Evolutionary conservation across 768 basidiomycete species (phyloP), one percentile per base, ranked within the genome.

Genomic region (Boletus rubropictus): DNA sequence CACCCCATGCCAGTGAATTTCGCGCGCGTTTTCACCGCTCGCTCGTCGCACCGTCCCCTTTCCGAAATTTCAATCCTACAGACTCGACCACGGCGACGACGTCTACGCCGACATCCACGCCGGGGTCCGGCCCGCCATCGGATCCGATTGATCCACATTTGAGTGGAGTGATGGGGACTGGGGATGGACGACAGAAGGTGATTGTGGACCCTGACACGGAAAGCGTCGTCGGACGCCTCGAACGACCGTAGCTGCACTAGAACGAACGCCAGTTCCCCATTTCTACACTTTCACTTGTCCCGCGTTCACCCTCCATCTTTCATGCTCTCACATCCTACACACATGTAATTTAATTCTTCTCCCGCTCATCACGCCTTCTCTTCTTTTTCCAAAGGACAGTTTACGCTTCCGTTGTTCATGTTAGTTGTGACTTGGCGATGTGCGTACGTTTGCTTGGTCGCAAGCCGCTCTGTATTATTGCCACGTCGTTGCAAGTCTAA

Each of bases 1-100:
- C 59, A 7, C 56, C 67, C 5, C 52, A 67, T 15, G 57, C 72
- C 25, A 77, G 70, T 55, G 81, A 84, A 42, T 80, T 84, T 54
- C 80, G 83, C 18, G 79, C 78, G 8, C 79, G 83, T 38, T 85
- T 85, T 59, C 81, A 80, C 48, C 71, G 81, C 20, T 65, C 81
- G 2, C 71, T 85, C 39, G 71, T 74, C 15, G 81, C 75, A 0
- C 82, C 81, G 0, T 72, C 79, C 0, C 83, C 84, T 5, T 85
- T 84, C 65, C 66, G 59, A n/a, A 63, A 50, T 42, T 66, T 66
- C 42, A 64, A 59, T 33, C 49, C 59, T 6, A 38, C 53, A 0
- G 64, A 66, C 1, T 62, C 61, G 34, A 51, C 64, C 4, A 65
- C 64, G 22, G 64, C 61, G 5, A 61, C 64, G 25, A 59, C 65